Evolutionary conservation across 2,329 filamentous ascomycete genomes (phyloP), one percentile per base, ranked within the genome.

Genomic region (Tolypocladium tundrense): DNA sequence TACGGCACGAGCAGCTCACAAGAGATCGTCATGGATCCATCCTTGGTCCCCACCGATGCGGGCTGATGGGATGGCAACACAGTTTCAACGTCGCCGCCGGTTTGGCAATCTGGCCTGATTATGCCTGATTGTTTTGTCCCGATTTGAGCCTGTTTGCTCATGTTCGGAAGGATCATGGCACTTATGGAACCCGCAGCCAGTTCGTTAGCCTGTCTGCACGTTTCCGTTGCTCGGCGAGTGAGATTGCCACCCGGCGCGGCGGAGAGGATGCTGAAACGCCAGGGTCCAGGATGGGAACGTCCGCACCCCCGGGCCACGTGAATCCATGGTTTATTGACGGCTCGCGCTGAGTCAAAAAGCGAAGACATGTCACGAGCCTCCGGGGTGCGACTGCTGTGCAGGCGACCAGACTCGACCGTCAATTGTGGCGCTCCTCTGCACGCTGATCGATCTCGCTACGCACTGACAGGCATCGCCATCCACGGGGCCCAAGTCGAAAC

Each of bases 231-330:
- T 45, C 42, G 51, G 42, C 27, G 14, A 19, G 9, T 27, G 27
- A 48, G 27, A 48, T 14, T 31, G 9, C 8, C 45, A 31, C 45
- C 24, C 45, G 14, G 45, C 45, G 19, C 27, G 45, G 45, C 45
- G 45, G 45, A 48, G 55, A 56, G 43, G 21, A 53, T 39, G 56
- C 56, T 57, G 56, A 57, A 57, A 57, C 56, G 50, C 16, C 52
- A 55, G 57, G 57, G 53, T 55, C 27, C 57, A 51, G 42, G 41
- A 40, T 27, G 50, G 53, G 24, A 54, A 16, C 39, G 40, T 1
- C 37, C 14, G 48, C 19, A 13, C 40, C 39, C 37, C 48, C 31
- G 9, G 31, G 48, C 48, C 48, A 51, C 48, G 48, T 55, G 53
- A 55, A 31, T 21, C 21, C 24, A 33, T 51, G 33, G 43, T 37